Base-by-base conservation (phyloP, 2,329 filamentous ascomycete genomes). In the Zarea fungicola region DNA sequence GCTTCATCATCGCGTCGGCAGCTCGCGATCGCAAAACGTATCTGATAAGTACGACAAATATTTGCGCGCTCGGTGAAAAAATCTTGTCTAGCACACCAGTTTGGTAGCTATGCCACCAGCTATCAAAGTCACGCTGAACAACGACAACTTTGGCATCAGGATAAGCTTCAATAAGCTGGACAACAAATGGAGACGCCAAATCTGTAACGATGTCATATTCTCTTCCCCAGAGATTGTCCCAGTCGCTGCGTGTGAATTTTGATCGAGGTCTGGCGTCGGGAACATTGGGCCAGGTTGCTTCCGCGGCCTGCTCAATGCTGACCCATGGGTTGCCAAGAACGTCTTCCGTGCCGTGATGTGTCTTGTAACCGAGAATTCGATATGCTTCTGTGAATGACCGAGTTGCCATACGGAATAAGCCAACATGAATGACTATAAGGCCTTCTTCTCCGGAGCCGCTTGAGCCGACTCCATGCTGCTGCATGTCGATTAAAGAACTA, bases 91-190 rank as follows among this genome's bases (percentile, higher is more conserved):
- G 55, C 19, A 54, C 18, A 14, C 6, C 23, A 35, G 59, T 26
- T n/a, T 51, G 35, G 26, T 61, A 58, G 52, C 63, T 65, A 5
- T 48, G 32, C 18, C 50, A 53, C 44, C 44, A 47, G n/a, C 35
- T 16, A 5, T 63, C 61, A 9, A 62, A 51, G 13, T 65, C 58
- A 10, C 61, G 58, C 8, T 61, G 53, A 14, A 55, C 52, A 1
- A 65, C 55, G 13, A 65, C 54, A 8, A 64, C 55, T 21, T 62
- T 62, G 1, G 62, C 61, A 0, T 63, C 57, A 1, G 62, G 62
- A 7, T 65, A 65, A 0, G 58, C 58, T 4, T 45, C 47, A 14
- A 63, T 57, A 1, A 66, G 42, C n/a, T 57, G 53, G 13, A 55
- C 45, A 1, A 60, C 56, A 6, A 55, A 62, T 18, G 56, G 50